Conservation (phyloP, 2,329 filamentous ascomycete species). For the Thelonectria blattea region DNA sequence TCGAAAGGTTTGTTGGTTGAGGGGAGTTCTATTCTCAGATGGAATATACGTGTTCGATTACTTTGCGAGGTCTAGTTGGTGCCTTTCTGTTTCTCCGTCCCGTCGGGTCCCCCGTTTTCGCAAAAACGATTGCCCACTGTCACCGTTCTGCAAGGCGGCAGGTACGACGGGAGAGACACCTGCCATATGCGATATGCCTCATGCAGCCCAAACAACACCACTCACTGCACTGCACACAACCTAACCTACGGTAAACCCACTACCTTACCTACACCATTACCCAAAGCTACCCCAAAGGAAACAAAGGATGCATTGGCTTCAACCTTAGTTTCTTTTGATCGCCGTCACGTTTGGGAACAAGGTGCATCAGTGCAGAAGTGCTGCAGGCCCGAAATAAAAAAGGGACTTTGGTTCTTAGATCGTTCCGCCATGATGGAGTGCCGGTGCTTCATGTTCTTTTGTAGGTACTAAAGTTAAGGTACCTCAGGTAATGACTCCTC, state of each 20-base stretch:
- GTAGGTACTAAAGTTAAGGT: neutral
- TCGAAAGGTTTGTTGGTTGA: too few relatives aligned
- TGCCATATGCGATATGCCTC: too few relatives aligned
- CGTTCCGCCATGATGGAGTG: neutral
- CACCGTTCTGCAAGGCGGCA: too few relatives aligned
- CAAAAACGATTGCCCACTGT: too few relatives aligned
- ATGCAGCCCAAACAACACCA: neutral
- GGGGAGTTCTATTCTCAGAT: too few relatives aligned
- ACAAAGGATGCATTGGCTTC: neutral
- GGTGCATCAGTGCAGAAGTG: neutral
- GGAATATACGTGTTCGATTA: neutral
- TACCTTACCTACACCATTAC: too few relatives aligned
- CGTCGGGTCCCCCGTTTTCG: too few relatives aligned
- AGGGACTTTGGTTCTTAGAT: conserved; percentile 3
- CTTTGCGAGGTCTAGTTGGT: neutral
- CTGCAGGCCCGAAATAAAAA: neutral
- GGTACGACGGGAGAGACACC: too few relatives aligned
- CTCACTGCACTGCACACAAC: too few relatives aligned
- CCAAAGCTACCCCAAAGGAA: neutral
- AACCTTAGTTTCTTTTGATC: neutral
- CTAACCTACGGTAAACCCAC: neutral
- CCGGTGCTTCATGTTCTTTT: neutral
- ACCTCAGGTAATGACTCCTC: too few relatives aligned
- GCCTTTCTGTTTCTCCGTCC: neutral
- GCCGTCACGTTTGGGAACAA: neutral